Evolutionary conservation across 306 rosid species (phyloP), one percentile per base, ranked within the genome.

Genomic region (Oxytropis ochrocephala): DNA sequence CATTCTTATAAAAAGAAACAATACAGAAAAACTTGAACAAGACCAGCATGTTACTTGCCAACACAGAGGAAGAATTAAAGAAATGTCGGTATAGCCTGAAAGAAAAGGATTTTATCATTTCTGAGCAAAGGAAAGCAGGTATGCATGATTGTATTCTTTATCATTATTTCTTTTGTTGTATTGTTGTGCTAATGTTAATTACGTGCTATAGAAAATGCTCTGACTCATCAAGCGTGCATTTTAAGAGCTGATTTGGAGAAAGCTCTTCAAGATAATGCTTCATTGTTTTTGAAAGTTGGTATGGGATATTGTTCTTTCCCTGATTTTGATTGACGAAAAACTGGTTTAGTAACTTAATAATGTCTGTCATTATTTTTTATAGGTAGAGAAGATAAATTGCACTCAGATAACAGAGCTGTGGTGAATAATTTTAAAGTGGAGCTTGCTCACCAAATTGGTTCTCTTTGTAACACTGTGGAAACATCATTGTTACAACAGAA

Each of bases 111-210:
- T 94, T 84, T 72, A 70, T 91, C 42, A 91, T 95, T 43, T 89
- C 86, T 47, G 95, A 86, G 74, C 96, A 91, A 79, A 87, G 82
- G 74, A 91, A 95, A 91, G 88, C 97, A 14, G 98, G 98, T 94
- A 75, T 53, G 32, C 58, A 36, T 19, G 57, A 18, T 56, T 65
- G 17, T 4, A 39, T 13, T 35, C 10, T 16, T 38, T 59, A 14
- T 8, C 54, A 12, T 41, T 44, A 3, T 52, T 69, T 72, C 14
- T 59, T 58, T 36, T 30, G 46, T 16, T 64, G 8, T 5, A 7
- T 32, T 48, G 51, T 38, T 38, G 67, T 36, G 49, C 67, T 39
- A 61, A 61, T 47, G 61, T 60, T 74, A 58, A 57, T 62, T 72
- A 18, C 49, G 55, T 78, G 74, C 21, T 5, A 81, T 83, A 95